These are phyloP conservation scores for Debaryomycetaceae sp. DNA, from an alignment of 1,139 yeast genomes.

Conservation along the genomic window DNA sequence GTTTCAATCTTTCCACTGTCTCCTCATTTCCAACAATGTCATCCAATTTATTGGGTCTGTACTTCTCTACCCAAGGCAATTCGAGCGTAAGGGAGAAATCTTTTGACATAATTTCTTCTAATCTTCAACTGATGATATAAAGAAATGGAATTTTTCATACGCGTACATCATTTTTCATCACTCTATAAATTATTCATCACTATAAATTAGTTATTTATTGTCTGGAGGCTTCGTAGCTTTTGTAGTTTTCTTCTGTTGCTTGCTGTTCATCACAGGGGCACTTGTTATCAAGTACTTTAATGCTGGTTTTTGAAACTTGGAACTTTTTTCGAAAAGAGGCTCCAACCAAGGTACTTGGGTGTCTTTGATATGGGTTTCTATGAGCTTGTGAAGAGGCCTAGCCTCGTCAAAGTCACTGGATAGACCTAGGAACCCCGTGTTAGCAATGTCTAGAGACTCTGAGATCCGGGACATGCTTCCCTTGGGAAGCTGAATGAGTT, in stretches of 20 bases:
- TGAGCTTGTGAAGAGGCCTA: constrained; percentile 24
- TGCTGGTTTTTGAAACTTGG: constrained; percentile 27
- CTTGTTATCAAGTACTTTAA: constrained; percentile 36
- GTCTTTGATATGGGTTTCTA: constrained; percentile 31
- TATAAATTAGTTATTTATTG: neutral
- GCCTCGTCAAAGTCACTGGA: constrained; percentile 21
- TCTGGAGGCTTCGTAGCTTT: neutral
- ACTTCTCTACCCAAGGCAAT: constrained; percentile 85
- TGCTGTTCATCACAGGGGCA: constrained; percentile 34
- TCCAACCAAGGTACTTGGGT: constrained; percentile 47
- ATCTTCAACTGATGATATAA: neutral
- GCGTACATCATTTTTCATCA: neutral
- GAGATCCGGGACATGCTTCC: constrained; percentile 40
- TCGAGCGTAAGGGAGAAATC: constrained; percentile 28
- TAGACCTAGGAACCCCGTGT: constrained; percentile 29
- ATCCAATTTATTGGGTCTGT: constrained; percentile 72
- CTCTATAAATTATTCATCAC: neutral
- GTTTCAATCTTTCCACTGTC: constrained; percentile 76
- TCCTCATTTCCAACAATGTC: constrained; percentile 95
- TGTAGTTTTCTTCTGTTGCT: constrained; percentile 16
- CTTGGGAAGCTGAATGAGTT: constrained; percentile 52
- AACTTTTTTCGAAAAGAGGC: constrained; percentile 17
- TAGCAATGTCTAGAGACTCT: constrained; percentile 22
- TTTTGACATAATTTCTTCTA: constrained; percentile 13
- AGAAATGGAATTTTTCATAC: constrained; percentile 1